Base-by-base conservation (phyloP, 2,329 filamentous ascomycete genomes). In the Aspergillus tanneri region DNA sequence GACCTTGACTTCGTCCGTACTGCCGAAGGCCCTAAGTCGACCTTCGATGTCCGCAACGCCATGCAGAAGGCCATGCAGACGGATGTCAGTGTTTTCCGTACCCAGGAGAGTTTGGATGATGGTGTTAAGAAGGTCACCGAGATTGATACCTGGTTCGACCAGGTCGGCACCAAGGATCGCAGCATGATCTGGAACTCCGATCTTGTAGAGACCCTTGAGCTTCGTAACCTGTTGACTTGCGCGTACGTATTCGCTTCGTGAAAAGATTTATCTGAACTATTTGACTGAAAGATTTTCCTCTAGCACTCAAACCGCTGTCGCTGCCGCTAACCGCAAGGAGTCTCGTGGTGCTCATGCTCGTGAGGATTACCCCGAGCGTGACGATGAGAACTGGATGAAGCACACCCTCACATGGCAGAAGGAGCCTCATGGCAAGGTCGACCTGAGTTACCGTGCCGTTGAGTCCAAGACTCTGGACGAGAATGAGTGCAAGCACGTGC, bases 141-240 rank as follows among this genome's bases (percentile, higher is more conserved):
- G 60, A 89, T 97, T 61, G 92, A 97, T 71, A 73, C 81, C 62
- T 81, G 78, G 64, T 97, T 87, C 76, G 75, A 79, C 62, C 80
- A 96, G 67, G 86, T 97, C 61, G 89, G 90, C 66, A 96, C 89
- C 77, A 95, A 96, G 83, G 92, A 97, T 74, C 88, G 93, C 73
- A 95, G 89, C 81, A 96, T 97, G 92, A 97, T 97, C 79, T 97
- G 92, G 92, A 97, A 97, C 84, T 90, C 88, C 19, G 92, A 97
- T 68, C 83, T 97, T 30, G 90, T 96, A 54, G 92, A 97, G 81
- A 95, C 92, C 6, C 84, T 99, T 47, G 93, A 99, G 77, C 80
- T 97, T 67, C 83, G 91, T 67, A 99, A 99, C 74, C 75, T 99
- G 66, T 78, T 99, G 69, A 97, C 93, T 66, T 97, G 93, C 84